Evolutionary conservation across 2,329 filamentous ascomycete genomes (phyloP), one percentile per base, ranked within the genome.

Genomic region (Acephala macrosclerotiorum): DNA sequence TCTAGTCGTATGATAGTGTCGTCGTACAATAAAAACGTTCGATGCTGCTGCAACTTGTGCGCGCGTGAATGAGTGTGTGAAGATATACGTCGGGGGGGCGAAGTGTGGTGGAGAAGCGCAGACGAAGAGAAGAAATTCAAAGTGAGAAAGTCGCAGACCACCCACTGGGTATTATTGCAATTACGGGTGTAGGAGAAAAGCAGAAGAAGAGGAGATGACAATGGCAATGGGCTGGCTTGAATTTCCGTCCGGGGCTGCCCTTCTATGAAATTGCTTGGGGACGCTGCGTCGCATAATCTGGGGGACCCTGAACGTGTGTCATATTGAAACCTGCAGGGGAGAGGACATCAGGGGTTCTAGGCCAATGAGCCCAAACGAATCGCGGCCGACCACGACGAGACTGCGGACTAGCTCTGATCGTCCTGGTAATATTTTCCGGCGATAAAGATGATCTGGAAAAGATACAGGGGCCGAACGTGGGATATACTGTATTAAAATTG

Each of bases 31-130:
- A 1, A 16, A 56, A 20, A 22, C 25, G 33, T 20, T 20, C 4
- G 55, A 51, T 63, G 70, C 68, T 53, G 68, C 70, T 66, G 70
- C 70, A 70, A 68, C 70, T 71, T 49, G 66, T 71, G 70, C 68
- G 70, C 70, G 70, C 70, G 61, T 64, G 68, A 70, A 70, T 53
- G 68, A 70, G 62, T 60, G 65, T 58, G 60, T 42, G 62, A 64
- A 51, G 26, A 61, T 58, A 53, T 51, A 33, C 57, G 16, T 56
- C 18, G 59, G 14, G 49, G 26, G 61, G 33, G 38, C 29, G 35
- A 26, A 26, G 18, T 14, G 49, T 26, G 36, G 59, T 29, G 56
- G 58, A 33, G 58, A 49, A 56, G 56, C 40, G 25, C 56, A 58
- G 65, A 60, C 11, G 26, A 33, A 55, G 51, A 55, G 22, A 42